Evolutionary conservation across 345 rosid species (phyloP).

Genomic region (Brassica rapa): DNA sequence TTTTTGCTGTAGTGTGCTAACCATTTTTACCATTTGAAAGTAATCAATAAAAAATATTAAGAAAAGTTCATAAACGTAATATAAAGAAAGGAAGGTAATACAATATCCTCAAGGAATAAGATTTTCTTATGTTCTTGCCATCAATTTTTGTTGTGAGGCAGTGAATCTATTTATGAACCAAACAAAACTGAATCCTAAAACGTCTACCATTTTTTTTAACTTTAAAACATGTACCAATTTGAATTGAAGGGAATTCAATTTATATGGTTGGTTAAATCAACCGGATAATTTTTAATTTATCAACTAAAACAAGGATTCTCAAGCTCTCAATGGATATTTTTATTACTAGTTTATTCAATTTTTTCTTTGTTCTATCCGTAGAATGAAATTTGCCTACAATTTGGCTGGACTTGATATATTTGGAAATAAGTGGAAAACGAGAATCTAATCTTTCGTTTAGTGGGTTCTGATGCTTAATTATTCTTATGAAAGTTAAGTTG

Average conservation of each 20-base stretch:
- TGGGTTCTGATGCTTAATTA: constrained; percentile 28
- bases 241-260: neutral
- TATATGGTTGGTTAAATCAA: constrained; percentile 9
- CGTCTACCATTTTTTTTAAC: neutral
- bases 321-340: constrained; percentile 10
- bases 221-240: neutral
- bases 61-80: neutral
- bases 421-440: constrained; percentile 11
- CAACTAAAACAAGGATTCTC: constrained; percentile 15
- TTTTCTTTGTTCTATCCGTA: constrained; percentile 10
- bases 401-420: constrained; percentile 33
- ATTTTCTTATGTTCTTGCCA: neutral
- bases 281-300: constrained; percentile 5
- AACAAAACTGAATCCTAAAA: neutral
- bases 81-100: neutral
- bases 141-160: neutral
- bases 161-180: neutral
- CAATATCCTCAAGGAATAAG: neutral
- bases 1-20: neutral
- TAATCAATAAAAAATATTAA: neutral
- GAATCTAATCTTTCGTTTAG: constrained; percentile 18
- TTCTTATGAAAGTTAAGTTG: neutral
- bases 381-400: constrained; percentile 32
- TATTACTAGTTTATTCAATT: constrained; percentile 4
- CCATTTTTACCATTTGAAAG: neutral